These are phyloP conservation scores for Paspalum notatum DNA, from an alignment of 176 grass and related monocot species.

Conservation along the genomic window DNA sequence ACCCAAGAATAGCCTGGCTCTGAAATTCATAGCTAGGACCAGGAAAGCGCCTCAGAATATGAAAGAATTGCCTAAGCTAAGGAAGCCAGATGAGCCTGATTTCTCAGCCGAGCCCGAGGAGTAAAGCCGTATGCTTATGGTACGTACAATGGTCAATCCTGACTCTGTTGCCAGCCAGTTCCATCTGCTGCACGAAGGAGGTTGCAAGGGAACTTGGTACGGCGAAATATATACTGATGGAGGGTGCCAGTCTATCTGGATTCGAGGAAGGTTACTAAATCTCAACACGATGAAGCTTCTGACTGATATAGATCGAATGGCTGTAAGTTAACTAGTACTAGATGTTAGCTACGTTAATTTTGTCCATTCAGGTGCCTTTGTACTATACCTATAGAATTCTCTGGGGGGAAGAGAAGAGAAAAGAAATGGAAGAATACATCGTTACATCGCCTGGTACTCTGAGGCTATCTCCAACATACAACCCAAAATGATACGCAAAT, in stretches of 20 bases:
- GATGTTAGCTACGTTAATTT: conserved; percentile 1
- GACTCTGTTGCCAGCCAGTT: neutral
- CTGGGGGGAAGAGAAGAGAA: neutral
- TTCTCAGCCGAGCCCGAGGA: conserved; percentile 82
- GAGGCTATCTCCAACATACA: too few species aligned
- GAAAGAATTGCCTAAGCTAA: conserved; percentile 67
- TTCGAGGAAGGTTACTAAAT: conserved; percentile 14
- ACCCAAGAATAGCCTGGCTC: conserved; percentile 58
- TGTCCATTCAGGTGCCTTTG: conserved; percentile 40
- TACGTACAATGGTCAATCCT: neutral
- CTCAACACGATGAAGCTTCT: neutral
- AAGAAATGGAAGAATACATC: neutral
- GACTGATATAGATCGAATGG: conserved; percentile 6
- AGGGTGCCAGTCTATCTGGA: neutral
- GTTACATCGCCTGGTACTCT: neutral
- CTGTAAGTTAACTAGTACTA: conserved; percentile 20
- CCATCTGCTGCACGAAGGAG: neutral
- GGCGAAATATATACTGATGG: neutral
- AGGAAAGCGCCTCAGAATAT: conserved; percentile 70
- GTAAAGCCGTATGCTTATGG: conserved; percentile 1
- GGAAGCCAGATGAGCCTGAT: conserved; percentile 87
- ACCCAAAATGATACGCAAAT: too few species aligned
- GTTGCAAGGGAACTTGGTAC: neutral
- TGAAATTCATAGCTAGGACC: conserved; percentile 62
- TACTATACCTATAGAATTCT: conserved; percentile 9